Conservation (phyloP, 805 yeast species). For the Yamadazyma laniorum region DNA sequence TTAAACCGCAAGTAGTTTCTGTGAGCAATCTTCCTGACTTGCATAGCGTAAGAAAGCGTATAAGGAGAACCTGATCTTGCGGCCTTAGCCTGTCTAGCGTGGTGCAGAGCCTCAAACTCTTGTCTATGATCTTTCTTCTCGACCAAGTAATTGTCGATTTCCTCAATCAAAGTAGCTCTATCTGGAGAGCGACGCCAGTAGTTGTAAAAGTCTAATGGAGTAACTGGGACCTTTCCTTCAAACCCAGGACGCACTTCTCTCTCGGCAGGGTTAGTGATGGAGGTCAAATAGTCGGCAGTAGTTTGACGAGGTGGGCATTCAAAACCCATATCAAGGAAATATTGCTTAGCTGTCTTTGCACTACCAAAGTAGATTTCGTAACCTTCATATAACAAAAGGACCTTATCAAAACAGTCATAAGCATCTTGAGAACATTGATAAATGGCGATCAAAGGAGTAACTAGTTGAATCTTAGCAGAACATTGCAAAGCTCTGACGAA, state of each 20-base stretch:
- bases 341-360: constrained; percentile 43
- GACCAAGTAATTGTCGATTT: constrained; percentile 41
- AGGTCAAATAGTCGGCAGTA: constrained; percentile 65
- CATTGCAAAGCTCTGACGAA: constrained; percentile 65
- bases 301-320: constrained; percentile 62
- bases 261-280: constrained; percentile 65
- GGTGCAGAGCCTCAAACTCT: constrained; percentile 21
- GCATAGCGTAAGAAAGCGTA: constrained; percentile 47
- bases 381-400: constrained; percentile 45
- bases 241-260: constrained; percentile 50
- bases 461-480: constrained; percentile 49
- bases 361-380: constrained; percentile 48
- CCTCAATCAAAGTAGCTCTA: constrained; percentile 36
- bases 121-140: constrained; percentile 20
- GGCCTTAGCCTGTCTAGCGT: constrained; percentile 42
- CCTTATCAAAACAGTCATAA: constrained; percentile 49
- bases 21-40: constrained; percentile 49
- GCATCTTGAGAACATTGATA: constrained; percentile 51
- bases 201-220: constrained; percentile 56
- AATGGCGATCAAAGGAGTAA: constrained; percentile 61
- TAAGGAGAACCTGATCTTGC: constrained; percentile 32
- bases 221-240: constrained; percentile 53
- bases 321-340: constrained; percentile 60
- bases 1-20: constrained; percentile 55
- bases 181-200: constrained; percentile 60